Conservation (phyloP, 148 eudicot genomes). For the Fallopia convolvulus region DNA sequence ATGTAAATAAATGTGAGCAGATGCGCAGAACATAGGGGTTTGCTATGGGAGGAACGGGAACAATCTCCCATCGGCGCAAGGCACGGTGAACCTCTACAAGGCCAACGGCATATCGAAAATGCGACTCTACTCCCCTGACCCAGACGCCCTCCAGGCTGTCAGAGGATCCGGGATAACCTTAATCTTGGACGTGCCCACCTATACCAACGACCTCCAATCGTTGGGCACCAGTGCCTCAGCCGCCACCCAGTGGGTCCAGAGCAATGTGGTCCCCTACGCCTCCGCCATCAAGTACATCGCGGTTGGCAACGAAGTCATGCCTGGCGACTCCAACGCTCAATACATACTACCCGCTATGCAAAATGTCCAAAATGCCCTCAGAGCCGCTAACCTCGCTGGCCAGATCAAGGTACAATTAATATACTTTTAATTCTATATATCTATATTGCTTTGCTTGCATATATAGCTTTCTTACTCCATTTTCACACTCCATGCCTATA, state of each 20-base stretch:
- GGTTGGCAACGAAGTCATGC: conserved; percentile 35
- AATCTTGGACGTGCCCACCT: not conserved
- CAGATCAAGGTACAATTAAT: conserved; percentile 9
- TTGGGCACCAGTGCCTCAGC: conserved; percentile 14
- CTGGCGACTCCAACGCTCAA: conserved; percentile 21
- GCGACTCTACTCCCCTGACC: conserved; percentile 26
- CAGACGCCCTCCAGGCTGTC: not conserved
- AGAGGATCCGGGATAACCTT: not conserved
- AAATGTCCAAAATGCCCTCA: conserved; percentile 31
- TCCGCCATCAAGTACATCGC: conserved; percentile 21
- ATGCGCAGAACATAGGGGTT: conserved; percentile 24
- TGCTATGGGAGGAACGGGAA: conserved; percentile 36
- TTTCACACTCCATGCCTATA: too few relatives aligned
- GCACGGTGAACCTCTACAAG: conserved; percentile 25
- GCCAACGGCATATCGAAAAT: conserved; percentile 19
- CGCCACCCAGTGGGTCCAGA: not conserved
- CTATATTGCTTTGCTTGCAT: too few relatives aligned
- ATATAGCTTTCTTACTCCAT: too few relatives aligned
- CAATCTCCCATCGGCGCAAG: conserved; percentile 28
- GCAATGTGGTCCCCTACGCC: conserved; percentile 15
- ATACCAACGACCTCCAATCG: not conserved
- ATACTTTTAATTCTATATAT: too few relatives aligned
- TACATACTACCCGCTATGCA: conserved; percentile 39
- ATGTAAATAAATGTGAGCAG: not conserved
- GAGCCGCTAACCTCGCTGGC: conserved; percentile 19